A percentile compares a stretch with the other conserved stretches of the same genome.
phyloP scores from a whole-genome alignment of 352 stramenopile genomes.

The Phytopythium mirpurense region DNA sequence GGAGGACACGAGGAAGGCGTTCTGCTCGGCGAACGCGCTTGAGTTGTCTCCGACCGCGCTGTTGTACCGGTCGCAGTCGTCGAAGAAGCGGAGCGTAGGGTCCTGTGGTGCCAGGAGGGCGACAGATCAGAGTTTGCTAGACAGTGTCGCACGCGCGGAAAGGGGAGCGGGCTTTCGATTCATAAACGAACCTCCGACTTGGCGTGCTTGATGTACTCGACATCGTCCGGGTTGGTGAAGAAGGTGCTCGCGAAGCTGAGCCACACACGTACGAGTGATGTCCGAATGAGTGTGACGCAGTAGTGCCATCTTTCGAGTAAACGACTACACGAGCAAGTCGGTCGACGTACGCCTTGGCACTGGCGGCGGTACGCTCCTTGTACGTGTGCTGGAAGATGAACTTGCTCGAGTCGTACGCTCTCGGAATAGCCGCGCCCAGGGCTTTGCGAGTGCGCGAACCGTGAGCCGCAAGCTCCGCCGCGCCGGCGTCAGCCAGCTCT shows the following conservation, averaged over 20 bases:
- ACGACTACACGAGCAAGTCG: too few species aligned
- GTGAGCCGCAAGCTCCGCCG: constrained; percentile 32
- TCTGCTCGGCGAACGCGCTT: constrained; percentile 32
- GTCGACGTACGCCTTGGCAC: constrained; percentile 52
- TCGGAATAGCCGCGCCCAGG: constrained; percentile 6
- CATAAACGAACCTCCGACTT: constrained; percentile 39
- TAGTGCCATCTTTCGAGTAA: too few species aligned
- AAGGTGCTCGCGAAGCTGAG: constrained; percentile 50
- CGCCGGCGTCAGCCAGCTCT: constrained; percentile 26
- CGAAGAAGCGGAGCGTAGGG: constrained; percentile 58
- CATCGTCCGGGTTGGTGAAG: constrained; percentile 45
- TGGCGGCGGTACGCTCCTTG: constrained; percentile 49
- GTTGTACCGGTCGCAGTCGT: constrained; percentile 55
- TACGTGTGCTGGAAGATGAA: constrained; percentile 60
- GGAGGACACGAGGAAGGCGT: constrained; percentile 27
- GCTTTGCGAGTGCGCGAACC: constrained; percentile 28
- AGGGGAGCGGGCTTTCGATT: too few species aligned
- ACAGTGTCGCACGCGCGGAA: too few species aligned
- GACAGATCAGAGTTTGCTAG: background rate
- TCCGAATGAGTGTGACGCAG: too few species aligned
- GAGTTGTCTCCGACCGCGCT: constrained; percentile 48
- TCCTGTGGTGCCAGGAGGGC: constrained; percentile 21
- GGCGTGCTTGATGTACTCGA: constrained; percentile 47
- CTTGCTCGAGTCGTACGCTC: constrained; percentile 20
- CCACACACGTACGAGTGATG: too few species aligned